Evolutionary conservation across 2,329 filamentous ascomycete species (phyloP), one percentile per base, ranked within the genome.

Genomic region (Zasmidium angulare): DNA sequence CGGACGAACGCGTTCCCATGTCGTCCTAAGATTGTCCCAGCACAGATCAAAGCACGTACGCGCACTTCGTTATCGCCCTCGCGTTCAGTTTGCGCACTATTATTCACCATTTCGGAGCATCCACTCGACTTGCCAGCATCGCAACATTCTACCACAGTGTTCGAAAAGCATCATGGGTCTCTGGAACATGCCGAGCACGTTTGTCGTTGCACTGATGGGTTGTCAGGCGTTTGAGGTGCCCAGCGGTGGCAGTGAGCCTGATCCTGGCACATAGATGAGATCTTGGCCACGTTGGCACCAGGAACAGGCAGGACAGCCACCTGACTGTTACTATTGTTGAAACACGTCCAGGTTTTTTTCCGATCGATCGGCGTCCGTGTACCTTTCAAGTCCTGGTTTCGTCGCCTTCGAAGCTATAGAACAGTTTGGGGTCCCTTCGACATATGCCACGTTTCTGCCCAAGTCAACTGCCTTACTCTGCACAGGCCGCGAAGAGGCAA

Each of bases 261-360:
- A 17, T 43, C 36, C 36, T 43, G 36, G 36, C n/a, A 7, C 36
- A 9, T 17, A 43, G 36, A 43, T 43, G 36, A 54, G 51, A 55
- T 49, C 51, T 43, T 51, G 46, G 53, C 52, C 57, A 59, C 57
- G 53, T 60, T 56, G 49, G 46, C 21, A 19, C 48, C 48, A 53
- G 58, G 58, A 56, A 50, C 49, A 56, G 36, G 12, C n/a, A 40
- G 23, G 51, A 17, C 36, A 23, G 12, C 12, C 21, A 31, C 23
- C 51, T 36, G 51, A 23, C 23, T 53, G 51, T 46, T 46, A 10
- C 51, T 53, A 53, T 53, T 46, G 17, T 23, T 53, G 51, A 53
- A 53, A 23, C 51, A 7, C 46, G 31, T 11, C 22, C 31, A 46
- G 31, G 36, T 20, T 29, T 53, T 20, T 14, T 43, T 40, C 51